Evolutionary conservation across 2,329 filamentous ascomycete genomes (phyloP), one percentile per base, ranked within the genome.

Genomic region (Westerdykella aurantiaca): DNA sequence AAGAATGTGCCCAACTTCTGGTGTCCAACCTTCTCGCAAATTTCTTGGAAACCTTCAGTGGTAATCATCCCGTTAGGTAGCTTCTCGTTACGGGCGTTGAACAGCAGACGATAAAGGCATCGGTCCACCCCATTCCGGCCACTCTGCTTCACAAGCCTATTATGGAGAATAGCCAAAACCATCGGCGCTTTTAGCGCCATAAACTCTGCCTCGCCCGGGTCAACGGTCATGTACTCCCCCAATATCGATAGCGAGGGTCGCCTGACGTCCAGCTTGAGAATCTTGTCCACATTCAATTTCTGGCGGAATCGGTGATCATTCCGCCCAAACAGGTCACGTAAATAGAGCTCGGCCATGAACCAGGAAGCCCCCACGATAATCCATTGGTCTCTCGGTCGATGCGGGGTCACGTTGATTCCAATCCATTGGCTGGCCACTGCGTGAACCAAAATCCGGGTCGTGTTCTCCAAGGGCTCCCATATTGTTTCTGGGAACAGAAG

Each of bases 291-390:
- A 67, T 88, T 80, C 31, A 80, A 75, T 68, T 97, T 97, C 67
- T 95, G 85, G 31, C 88, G 83, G 63, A 89, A 97, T 10, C 89
- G 79, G 63, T 95, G 93, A 57, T 95, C 88, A 62, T 98, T 98
- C 62, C 94, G 94, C 6, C 93, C 93, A 60, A 88, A 94, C 2
- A 98, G 75, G 52, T 82, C 84, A 64, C 84, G 88, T 79, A 97
- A 87, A 67, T 95, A 96, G 4, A 88, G 78, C 56, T 96, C 91
- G 1, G 91, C 89, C 78, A 98, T 95, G 72, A 88, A 98, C 72
- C 91, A 90, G 0, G 91, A 86, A 38, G 94, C 85, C 12, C 91
- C 94, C 42, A 93, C 79, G 11, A 91, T 84, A 16, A 94, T 82
- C 93, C 93, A 98, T 42, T 83, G 81, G 65, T 98, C 93, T 41